Evolutionary conservation across 805 yeast genomes (phyloP), one percentile per base, ranked within the genome.

Genomic region (Danielia oregonensis): DNA sequence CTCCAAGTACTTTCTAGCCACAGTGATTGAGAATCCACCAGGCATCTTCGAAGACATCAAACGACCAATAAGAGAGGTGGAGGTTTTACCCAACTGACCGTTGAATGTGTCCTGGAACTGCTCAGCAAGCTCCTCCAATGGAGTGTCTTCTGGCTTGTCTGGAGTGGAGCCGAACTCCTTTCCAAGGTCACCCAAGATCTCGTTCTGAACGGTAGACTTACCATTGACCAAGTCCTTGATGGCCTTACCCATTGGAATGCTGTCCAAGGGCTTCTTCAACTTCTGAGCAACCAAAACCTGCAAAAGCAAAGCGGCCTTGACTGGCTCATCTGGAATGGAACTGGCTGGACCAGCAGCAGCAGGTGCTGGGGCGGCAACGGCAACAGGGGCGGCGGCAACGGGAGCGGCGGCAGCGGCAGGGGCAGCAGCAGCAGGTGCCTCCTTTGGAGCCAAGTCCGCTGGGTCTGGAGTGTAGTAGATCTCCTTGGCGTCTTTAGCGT

Each of bases 71-170:
- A 93, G 75, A 18, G 96, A 83, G 24, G 88, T 68, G 2, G 97
- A 83, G 55, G 89, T 95, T 64, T 93, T 93, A 61, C 99, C 99
- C 48, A 93, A 76, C 46, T 79, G 74, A 49, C 97, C 97, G 47
- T 68, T 59, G 72, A 87, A 93, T 17, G 89, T 70, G 46, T 87
- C 96, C 70, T 91, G 96, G 78, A 93, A 86, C 53, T 78, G 81
- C 57, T 87, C 97, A 31, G 97, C 97, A 61, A 93, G 79, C 65
- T 93, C 99, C 57, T 79, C 85, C 51, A 93, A 75, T 43, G 98
- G 98, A 27, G 95, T 85, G 58, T 93, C 99, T 68, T 93, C 99
- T 43, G 99, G 97, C 68, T 93, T 93, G 68, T 93, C 99, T 27
- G 99, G 99, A 32, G 97, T 89, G 29, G 93, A 68, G 54, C 97